Evolutionary conservation across 306 rosid species (phyloP).

Genomic region (Psophocarpus tetragonolobus): DNA sequence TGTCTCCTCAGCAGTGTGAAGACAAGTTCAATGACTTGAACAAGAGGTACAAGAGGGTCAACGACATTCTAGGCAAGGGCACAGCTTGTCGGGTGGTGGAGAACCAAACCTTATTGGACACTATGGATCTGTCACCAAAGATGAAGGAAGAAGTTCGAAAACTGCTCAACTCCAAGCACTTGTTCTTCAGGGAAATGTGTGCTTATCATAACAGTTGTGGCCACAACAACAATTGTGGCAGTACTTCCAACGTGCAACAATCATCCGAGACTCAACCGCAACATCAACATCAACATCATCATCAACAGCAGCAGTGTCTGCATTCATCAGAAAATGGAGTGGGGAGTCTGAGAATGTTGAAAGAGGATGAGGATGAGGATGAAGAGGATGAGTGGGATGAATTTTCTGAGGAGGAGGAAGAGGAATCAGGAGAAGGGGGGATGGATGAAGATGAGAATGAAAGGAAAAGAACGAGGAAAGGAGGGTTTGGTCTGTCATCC

Average conservation of each 20-base stretch:
- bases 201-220: slow-evolving; percentile 90
- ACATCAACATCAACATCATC: slow-evolving; percentile 27
- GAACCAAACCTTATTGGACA: slow-evolving; percentile 69
- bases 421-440: slow-evolving; percentile 55
- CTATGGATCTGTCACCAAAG: slow-evolving; percentile 71
- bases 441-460: slow-evolving; percentile 59
- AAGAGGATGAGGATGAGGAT: slow-evolving; percentile 60
- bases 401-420: slow-evolving; percentile 61
- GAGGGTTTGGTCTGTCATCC: slow-evolving; percentile 11
- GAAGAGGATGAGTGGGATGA: slow-evolving; percentile 65
- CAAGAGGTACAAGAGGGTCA: slow-evolving; percentile 91
- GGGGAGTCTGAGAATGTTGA: slow-evolving; percentile 44
- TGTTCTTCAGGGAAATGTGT: slow-evolving; percentile 95
- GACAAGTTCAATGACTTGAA: slow-evolving; percentile 95
- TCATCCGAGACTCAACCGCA: slow-evolving; percentile 35
- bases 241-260: slow-evolving; percentile 25
- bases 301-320: slow-evolving; percentile 44
- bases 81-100: slow-evolving; percentile 89
- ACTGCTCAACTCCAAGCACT: slow-evolving; percentile 84
- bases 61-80: slow-evolving; percentile 93
- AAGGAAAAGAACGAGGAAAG: slow-evolving; percentile 54
- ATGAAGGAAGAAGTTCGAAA: slow-evolving; percentile 84
- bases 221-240: slow-evolving; percentile 36
- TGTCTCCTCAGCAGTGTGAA: slow-evolving; percentile 97
- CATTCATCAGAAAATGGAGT: slow-evolving; percentile 55